A percentile compares a stretch with the other conserved stretches of the same genome.
These are phyloP conservation scores for Saccharomyces kudriavzevii DNA, from an alignment of 805 yeast genomes.

Conservation along the genomic window DNA sequence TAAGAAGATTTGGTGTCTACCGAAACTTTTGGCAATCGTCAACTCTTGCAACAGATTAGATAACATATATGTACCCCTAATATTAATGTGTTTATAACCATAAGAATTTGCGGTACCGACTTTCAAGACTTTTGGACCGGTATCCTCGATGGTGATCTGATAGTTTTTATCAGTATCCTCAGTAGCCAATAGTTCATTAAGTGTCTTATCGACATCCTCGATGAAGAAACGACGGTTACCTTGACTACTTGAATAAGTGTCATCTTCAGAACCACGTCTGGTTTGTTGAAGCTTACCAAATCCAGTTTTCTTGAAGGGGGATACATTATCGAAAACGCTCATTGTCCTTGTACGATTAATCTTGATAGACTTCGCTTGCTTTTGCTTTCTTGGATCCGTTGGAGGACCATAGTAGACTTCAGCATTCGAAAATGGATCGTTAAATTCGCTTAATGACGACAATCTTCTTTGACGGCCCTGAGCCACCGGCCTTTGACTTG, in stretches of 20 bases:
- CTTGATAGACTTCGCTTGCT: constrained; percentile 27
- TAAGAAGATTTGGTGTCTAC: constrained; percentile 65
- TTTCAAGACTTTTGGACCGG: constrained; percentile 73
- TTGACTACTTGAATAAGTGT: constrained; percentile 31
- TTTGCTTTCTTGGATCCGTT: constrained; percentile 45
- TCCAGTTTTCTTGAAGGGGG: constrained; percentile 13
- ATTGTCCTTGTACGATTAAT: constrained; percentile 51
- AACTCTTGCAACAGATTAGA: constrained; percentile 81
- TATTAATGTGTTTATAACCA: constrained; percentile 64
- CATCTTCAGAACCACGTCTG: constrained; percentile 52
- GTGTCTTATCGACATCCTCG: constrained; percentile 64
- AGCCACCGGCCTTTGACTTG: not conserved
- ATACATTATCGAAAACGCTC: constrained; percentile 36
- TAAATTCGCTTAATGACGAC: constrained; percentile 41
- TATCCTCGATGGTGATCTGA: constrained; percentile 81
- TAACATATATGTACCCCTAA: constrained; percentile 84
- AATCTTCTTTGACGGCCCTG: constrained; percentile 21
- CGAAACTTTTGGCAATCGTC: constrained; percentile 75
- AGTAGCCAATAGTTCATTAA: constrained; percentile 55
- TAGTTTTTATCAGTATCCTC: constrained; percentile 82
- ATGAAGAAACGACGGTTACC: constrained; percentile 50
- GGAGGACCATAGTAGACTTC: constrained; percentile 63
- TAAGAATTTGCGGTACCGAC: constrained; percentile 79
- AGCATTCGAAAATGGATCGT: constrained; percentile 59
- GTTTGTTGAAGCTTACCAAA: not conserved